phyloP scores from a whole-genome alignment of 495 filamentous ascomycete species.

The Achaetomiella virescens region DNA sequence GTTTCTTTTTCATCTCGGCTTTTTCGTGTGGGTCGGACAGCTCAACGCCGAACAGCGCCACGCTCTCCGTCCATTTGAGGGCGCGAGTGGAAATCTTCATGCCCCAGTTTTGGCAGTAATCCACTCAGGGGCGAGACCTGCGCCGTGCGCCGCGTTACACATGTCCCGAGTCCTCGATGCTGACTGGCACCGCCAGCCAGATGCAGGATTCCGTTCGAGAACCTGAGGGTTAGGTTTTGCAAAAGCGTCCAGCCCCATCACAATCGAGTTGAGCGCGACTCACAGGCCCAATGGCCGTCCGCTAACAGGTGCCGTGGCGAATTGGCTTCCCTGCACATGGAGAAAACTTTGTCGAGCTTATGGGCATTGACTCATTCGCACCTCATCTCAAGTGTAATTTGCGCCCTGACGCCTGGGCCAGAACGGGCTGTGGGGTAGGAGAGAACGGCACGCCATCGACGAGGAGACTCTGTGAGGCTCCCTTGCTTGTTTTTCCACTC shows the following conservation, averaged over 20 bases:
- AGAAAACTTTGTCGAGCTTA: neutral
- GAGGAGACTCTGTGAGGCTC: neutral
- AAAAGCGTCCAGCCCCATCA: neutral
- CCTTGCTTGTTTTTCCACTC: neutral
- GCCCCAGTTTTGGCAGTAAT: slow-evolving; percentile 1
- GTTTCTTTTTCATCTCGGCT: slow-evolving; percentile 1
- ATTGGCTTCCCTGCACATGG: neutral
- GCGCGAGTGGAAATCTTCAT: neutral
- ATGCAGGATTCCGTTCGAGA: too few relatives aligned
- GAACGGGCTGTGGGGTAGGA: neutral
- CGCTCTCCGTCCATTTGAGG: slow-evolving; percentile 3
- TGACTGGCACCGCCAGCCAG: neutral
- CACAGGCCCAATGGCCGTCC: neutral
- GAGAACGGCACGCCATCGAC: neutral
- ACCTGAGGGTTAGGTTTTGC: too few relatives aligned
- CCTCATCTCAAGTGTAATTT: slow-evolving; percentile 5
- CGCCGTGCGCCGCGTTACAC: slow-evolving; percentile 1
- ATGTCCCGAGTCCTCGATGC: neutral
- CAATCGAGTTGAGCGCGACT: neutral
- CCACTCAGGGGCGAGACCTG: slow-evolving; percentile 6
- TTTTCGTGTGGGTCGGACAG: slow-evolving; percentile 1
- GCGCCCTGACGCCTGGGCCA: slow-evolving; percentile 6
- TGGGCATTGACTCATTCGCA: slow-evolving; percentile 9
- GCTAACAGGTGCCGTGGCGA: neutral
- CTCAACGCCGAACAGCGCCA: slow-evolving; percentile 5